These are phyloP conservation scores for Podospora anserina DNA, from an alignment of 495 filamentous ascomycete genomes.

Conservation along the genomic window DNA sequence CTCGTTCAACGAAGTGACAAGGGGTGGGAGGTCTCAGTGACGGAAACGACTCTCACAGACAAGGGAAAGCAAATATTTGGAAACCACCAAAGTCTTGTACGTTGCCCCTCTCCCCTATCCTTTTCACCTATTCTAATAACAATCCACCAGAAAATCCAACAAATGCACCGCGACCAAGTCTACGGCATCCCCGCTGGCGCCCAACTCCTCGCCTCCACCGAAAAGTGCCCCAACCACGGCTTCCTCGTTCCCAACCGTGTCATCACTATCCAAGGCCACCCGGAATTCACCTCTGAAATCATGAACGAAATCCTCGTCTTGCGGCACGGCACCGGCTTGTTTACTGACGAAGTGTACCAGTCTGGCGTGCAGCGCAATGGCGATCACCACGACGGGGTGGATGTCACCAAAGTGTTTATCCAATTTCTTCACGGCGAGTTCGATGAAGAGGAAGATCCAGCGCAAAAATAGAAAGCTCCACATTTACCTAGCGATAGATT, in stretches of 20 bases:
- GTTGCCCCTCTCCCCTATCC: neutral
- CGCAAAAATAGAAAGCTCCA: neutral
- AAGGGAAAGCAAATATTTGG: conserved; percentile 73
- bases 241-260: conserved; percentile 66
- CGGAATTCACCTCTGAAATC: conserved; percentile 79
- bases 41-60: conserved; percentile 63
- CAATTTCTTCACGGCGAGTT: conserved; percentile 62
- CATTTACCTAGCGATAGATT: neutral
- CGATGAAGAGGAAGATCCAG: neutral
- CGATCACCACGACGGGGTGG: conserved; percentile 70
- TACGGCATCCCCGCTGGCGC: conserved; percentile 58
- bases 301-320: conserved; percentile 62
- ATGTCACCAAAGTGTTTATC: conserved; percentile 66
- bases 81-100: conserved; percentile 50
- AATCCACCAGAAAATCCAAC: conserved; percentile 49
- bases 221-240: conserved; percentile 70
- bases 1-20: conserved; percentile 61
- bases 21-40: conserved; percentile 83
- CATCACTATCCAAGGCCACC: conserved; percentile 87
- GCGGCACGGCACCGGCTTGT: conserved; percentile 60
- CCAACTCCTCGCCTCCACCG: conserved; percentile 62
- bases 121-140: too few species aligned
- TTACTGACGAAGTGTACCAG: conserved; percentile 58
- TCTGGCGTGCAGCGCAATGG: conserved; percentile 65
- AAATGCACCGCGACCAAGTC: conserved; percentile 91